Base-by-base conservation (phyloP, 371 early-diverging fungal genomes). In the Lichtheimia ramosa region DNA sequence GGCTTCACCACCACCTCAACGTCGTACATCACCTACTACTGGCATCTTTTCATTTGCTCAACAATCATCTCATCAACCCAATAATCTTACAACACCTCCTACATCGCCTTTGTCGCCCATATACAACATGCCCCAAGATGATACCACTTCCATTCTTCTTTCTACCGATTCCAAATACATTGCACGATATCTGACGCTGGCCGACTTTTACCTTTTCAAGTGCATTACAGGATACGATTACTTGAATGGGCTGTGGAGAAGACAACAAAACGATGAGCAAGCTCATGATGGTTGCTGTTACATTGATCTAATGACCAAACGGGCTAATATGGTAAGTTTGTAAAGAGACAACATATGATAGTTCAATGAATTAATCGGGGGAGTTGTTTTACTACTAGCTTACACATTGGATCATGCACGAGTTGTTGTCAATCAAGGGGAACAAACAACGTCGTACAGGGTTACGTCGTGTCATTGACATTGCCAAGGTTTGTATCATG, bases 171-270 rank as follows among this genome's bases (percentile, higher is more conserved):
- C 70, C 23, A 63, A 63, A 42, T 71, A 76, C 10, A 55, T 76
- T 46, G 77, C 80, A 5, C 63, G 62, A 16, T 72, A 71, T 49
- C 49, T 79, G 43, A 79, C 80, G 1, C 48, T 79, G 12, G 77
- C 71, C 8, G 80, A 79, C 51, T 79, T 76, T 46, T 68, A 69
- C 43, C 54, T 69, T 0, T 50, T 79, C 10, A 76, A 79, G 41
- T 74, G 74, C 23, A 74, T 76, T 16, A 74, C 75, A 3, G 52
- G 64, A 1, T 64, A 73, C 50, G 80, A 79, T 24, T 74, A 71
- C 49, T 34, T 79, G 34, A 51, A 50, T n/a, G 68, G 72, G 0
- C 40, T 42, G 3, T 68, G 73, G 66, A 57, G 63, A n/a, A 55
- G 63, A 2, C 39, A 23, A 42, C 14, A 25, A 43, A 41, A 34